Evolutionary conservation across 169 alveolate genomes (phyloP), one percentile per base, ranked within the genome.

Genomic region (Prorocentrum cordatum): DNA sequence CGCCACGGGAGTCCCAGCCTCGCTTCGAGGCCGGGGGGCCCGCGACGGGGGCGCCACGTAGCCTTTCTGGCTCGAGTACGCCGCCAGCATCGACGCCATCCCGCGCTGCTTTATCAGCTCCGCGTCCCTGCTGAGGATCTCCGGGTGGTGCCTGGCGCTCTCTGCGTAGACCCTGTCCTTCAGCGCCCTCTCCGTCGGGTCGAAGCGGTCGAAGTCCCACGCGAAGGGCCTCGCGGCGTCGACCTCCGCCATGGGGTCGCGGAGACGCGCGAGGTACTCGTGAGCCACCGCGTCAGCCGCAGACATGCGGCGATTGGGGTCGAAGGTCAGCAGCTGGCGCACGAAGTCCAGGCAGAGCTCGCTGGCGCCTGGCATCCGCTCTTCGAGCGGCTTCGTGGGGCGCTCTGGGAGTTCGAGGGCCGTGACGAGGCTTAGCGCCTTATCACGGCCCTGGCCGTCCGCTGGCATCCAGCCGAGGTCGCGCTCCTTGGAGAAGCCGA

Each of bases 211-310:
- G 36, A 75, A 75, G 35, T 75, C 86, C 86, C 86, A 75, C 3
- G 86, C 86, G 54, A 75, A 75, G 20, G 86, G 86, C 58, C 86
- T 33, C 35, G 86, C 72, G 12, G 86, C 86, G 32, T 47, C 58
- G 59, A 71, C 31, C 24, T 75, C 86, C 39, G 61, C 86, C 35
- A 54, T 39, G 10, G 86, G 71, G 58, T 75, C 86, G 54, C 54
- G 86, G 22, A 75, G 39, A 42, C 54, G 86, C 58, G 84, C 92
- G 26, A 95, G 93, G 75, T 95, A 95, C 62, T 97, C 96, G 91
- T 96, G 98, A 32, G 93, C 66, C n/a, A 95, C 91, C 20, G 96
- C 95, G 79, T 95, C 97, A 22, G 95, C 97, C 12, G 94, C 94
- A 29, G 98, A 92, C 5, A 95, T 94, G 91, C 98, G 93, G n/a